These are phyloP conservation scores for Rhodotorula taiwanensis DNA, from an alignment of 768 basidiomycete genomes.

Conservation along the genomic window DNA sequence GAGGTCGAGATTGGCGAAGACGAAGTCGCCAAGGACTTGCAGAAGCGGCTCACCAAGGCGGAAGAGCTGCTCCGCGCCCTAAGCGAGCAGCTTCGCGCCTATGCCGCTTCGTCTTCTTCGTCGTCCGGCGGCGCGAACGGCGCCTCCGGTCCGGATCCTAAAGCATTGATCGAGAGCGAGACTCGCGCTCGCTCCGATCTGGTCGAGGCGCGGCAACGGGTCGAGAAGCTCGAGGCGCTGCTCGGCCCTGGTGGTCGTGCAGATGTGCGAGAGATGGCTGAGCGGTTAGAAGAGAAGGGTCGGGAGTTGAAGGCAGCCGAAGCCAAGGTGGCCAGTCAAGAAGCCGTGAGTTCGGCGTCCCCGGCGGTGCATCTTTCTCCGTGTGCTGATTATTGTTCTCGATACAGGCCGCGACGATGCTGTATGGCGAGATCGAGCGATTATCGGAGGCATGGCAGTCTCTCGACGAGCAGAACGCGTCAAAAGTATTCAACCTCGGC, in stretches of 20 bases:
- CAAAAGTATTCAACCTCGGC: constrained; percentile 75
- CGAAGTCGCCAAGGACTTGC: constrained; percentile 49
- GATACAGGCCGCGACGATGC: constrained; percentile 60
- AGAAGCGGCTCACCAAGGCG: constrained; percentile 29
- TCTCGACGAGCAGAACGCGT: constrained; percentile 69
- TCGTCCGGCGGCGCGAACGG: constrained; percentile 48
- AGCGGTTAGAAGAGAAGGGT: constrained; percentile 60
- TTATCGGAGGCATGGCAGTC: constrained; percentile 80
- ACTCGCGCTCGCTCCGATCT: constrained; percentile 41
- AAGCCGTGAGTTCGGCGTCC: constrained; percentile 51
- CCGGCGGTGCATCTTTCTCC: background rate
- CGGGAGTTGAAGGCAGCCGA: constrained; percentile 59
- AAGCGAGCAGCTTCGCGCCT: constrained; percentile 36
- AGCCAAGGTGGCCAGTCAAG: constrained; percentile 59
- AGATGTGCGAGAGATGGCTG: constrained; percentile 54
- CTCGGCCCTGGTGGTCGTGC: constrained; percentile 55
- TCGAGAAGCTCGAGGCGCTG: constrained; percentile 59
- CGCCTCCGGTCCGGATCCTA: constrained; percentile 53
- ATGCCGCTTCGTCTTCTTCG: constrained; percentile 50
- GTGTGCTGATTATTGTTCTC: background rate
- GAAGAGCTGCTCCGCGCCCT: constrained; percentile 9
- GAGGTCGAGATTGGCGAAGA: constrained; percentile 42
- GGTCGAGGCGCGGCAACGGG: constrained; percentile 32
- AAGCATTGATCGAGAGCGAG: constrained; percentile 46
- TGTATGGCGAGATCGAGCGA: constrained; percentile 78